A percentile compares a stretch with the other conserved stretches of the same genome.
Evolutionary conservation across 139 green algal species (phyloP).

Genomic region (Picochlorum sp.): DNA sequence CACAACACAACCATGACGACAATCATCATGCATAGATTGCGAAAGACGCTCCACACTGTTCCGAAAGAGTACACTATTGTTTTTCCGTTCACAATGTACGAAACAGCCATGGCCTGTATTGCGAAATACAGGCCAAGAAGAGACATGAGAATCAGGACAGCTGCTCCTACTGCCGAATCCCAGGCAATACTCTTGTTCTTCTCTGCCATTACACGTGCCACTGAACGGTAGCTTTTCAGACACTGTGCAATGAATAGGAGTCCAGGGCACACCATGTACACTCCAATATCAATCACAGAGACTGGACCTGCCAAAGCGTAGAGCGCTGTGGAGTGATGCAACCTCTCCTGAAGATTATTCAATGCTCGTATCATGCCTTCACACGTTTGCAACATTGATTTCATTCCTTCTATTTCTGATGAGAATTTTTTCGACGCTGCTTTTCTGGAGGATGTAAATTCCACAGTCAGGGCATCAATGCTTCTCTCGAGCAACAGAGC

Average conservation of each 20-base stretch:
- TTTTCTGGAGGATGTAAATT: slow-evolving; percentile 8
- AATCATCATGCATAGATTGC: no score
- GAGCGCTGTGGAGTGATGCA: slow-evolving; percentile 73
- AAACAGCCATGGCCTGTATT: no score
- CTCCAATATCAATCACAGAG: slow-evolving; percentile 42
- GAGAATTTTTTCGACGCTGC: not conserved
- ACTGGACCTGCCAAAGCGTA: slow-evolving; percentile 53
- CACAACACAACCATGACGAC: no score
- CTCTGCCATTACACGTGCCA: no score
- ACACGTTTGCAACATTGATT: not conserved
- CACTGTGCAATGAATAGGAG: slow-evolving; percentile 42
- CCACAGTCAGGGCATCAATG: slow-evolving; percentile 53
- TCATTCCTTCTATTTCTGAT: not conserved
- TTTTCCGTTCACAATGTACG: no score
- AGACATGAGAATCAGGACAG: no score
- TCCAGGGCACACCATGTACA: slow-evolving; percentile 55
- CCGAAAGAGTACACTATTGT: no score
- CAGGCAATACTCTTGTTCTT: no score
- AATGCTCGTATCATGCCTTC: slow-evolving; percentile 45
- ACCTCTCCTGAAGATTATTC: slow-evolving; percentile 72
- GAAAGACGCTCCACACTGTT: no score
- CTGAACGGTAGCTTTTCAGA: slow-evolving; percentile 40
- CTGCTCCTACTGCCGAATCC: no score
- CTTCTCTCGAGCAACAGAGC: slow-evolving; percentile 47
- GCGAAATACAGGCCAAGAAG: no score